Conservation (phyloP, 2,329 filamentous ascomycete species). For the Nothomitra cinnamomea region DNA sequence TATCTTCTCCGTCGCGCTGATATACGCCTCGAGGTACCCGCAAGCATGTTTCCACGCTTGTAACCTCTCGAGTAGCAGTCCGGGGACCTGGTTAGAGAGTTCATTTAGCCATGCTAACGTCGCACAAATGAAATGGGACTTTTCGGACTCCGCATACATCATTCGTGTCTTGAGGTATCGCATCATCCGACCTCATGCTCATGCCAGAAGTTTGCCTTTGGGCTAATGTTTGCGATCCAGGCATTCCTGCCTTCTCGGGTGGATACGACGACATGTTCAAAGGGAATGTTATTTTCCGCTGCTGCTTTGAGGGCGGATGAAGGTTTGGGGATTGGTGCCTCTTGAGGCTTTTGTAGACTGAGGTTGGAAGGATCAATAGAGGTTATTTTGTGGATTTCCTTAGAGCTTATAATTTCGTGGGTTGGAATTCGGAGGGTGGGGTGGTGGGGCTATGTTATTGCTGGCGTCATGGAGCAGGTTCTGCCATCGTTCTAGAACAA, state of each 20-base stretch:
- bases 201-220: background rate
- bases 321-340: too few relatives aligned
- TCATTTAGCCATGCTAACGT: background rate
- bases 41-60: constrained; percentile 94
- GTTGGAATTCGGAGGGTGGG: too few relatives aligned
- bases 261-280: background rate
- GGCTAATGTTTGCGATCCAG: background rate
- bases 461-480: too few relatives aligned
- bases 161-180: background rate
- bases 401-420: too few relatives aligned
- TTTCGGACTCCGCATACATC: background rate
- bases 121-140: background rate
- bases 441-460: too few relatives aligned
- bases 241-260: background rate
- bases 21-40: constrained; percentile 79
- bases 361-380: too few relatives aligned
- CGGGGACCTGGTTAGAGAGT: constrained; percentile 41
- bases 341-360: too few relatives aligned
- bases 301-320: too few relatives aligned
- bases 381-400: too few relatives aligned
- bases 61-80: constrained; percentile 69
- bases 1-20: constrained; percentile 69
- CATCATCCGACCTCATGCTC: background rate
- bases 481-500: too few relatives aligned
- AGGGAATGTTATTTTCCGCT: background rate